phyloP scores from a whole-genome alignment of 192 early-diverging fungal species.

The Backusella sp. region DNA sequence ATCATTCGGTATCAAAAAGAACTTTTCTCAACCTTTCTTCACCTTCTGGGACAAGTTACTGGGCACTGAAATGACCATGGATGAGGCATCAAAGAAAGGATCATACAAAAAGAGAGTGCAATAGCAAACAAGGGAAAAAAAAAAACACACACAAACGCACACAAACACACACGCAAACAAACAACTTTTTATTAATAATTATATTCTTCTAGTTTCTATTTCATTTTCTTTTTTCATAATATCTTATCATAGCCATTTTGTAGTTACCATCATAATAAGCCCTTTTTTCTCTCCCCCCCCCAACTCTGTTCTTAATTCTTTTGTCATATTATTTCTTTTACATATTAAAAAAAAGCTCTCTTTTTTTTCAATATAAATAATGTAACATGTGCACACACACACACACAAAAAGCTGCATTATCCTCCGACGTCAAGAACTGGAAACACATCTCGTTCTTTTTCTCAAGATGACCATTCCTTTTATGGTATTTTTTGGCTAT shows the following conservation, averaged over 20 bases:
- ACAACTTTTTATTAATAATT: neutral
- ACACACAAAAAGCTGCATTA: neutral
- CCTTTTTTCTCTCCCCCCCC: neutral
- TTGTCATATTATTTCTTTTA: neutral
- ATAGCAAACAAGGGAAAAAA: neutral
- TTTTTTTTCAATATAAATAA: slow-evolving; percentile 3
- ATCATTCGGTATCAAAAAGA: slow-evolving; percentile 55
- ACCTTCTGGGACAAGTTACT: slow-evolving; percentile 76
- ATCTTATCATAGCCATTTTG: neutral
- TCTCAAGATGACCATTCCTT: neutral
- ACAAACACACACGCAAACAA: neutral
- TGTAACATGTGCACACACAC: neutral
- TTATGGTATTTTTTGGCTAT: neutral
- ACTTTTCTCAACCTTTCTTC: slow-evolving; percentile 74
- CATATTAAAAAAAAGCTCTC: neutral
- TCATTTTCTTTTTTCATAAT: neutral
- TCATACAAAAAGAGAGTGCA: slow-evolving; percentile 5
- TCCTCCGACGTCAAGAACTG: neutral
- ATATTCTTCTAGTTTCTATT: neutral
- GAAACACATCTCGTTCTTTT: neutral
- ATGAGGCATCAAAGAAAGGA: slow-evolving; percentile 11
- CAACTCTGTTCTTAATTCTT: slow-evolving; percentile 1
- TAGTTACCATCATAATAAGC: neutral
- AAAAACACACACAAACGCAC: neutral
- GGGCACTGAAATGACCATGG: slow-evolving; percentile 56